These are phyloP conservation scores for Bretziella fagacearum DNA, from an alignment of 2,329 filamentous ascomycete species.

Conservation along the genomic window DNA sequence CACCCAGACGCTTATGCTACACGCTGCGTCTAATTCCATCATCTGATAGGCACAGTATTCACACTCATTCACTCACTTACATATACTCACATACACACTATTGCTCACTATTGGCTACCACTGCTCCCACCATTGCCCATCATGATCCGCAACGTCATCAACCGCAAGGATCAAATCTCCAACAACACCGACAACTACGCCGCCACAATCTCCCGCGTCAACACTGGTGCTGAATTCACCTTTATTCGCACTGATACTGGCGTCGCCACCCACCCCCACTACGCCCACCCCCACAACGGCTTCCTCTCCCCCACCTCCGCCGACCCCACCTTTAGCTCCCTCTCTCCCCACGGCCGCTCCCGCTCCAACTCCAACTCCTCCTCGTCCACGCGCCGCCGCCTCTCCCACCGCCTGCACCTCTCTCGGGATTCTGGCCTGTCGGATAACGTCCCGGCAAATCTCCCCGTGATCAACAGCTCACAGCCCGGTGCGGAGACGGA, in stretches of 20 bases:
- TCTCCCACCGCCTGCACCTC: constrained; percentile 58
- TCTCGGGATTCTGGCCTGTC: constrained; percentile 42
- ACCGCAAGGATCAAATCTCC: constrained; percentile 34
- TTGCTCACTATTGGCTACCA: too few species aligned
- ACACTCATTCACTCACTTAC: too few species aligned
- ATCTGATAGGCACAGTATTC: too few species aligned
- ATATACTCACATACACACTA: too few species aligned
- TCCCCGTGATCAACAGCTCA: constrained; percentile 51
- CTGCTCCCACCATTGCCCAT: too few species aligned
- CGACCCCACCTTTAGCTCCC: constrained; percentile 18
- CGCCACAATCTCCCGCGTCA: constrained; percentile 23
- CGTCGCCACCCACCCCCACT: constrained; percentile 26
- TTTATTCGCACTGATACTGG: constrained; percentile 79
- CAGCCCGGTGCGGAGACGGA: constrained; percentile 41
- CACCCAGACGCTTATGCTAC: too few species aligned
- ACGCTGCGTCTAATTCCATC: not conserved
- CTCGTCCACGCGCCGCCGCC: constrained; percentile 30
- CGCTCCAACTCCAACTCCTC: constrained; percentile 30
- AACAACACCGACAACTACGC: constrained; percentile 21
- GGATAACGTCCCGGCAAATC: constrained; percentile 57
- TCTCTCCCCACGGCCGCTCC: not conserved
- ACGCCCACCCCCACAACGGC: constrained; percentile 17
- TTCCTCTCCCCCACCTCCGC: constrained; percentile 10
- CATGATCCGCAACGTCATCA: constrained; percentile 39
- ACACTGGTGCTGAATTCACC: constrained; percentile 48